Evolutionary conservation across 306 rosid species (phyloP).

Genomic region (Vigna trinervia): DNA sequence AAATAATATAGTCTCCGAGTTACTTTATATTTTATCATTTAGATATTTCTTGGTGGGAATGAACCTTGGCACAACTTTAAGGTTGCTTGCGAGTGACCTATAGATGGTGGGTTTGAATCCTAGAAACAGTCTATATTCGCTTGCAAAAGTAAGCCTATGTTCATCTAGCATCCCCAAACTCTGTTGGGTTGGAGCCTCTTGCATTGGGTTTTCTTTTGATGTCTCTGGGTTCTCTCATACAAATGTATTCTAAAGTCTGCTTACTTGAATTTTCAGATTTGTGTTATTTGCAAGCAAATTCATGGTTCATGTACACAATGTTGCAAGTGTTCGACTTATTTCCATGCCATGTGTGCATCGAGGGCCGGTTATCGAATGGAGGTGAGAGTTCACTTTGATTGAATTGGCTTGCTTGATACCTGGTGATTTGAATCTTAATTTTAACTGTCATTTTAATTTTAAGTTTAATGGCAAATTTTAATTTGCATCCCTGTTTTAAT

Average conservation of each 20-base stretch:
- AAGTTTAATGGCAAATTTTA: conserved; percentile 30
- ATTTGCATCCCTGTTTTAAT: conserved; percentile 33
- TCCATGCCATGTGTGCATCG: conserved; percentile 99
- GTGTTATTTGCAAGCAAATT: conserved; percentile 96
- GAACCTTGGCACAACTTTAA: neutral
- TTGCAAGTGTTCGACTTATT: conserved; percentile 98
- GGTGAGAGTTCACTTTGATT: conserved; percentile 57
- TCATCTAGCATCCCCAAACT: neutral
- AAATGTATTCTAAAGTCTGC: conserved; percentile 42
- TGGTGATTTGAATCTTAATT: conserved; percentile 17
- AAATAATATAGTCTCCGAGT: conserved; percentile 35
- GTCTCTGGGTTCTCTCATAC: conserved; percentile 31
- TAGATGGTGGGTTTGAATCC: neutral
- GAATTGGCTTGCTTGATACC: conserved; percentile 33
- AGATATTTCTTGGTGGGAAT: conserved; percentile 13
- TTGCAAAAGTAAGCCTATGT: neutral
- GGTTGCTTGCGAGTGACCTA: neutral
- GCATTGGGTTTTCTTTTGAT: conserved; percentile 1
- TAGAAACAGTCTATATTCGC: neutral
- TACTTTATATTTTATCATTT: conserved; percentile 41
- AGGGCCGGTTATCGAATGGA: conserved; percentile 99
- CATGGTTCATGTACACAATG: conserved; percentile 99
- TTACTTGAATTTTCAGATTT: conserved; percentile 73
- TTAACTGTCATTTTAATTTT: neutral
- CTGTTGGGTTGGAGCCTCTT: neutral